Base-by-base conservation (phyloP, 805 yeast genomes). In the Lachancea sp. region DNA sequence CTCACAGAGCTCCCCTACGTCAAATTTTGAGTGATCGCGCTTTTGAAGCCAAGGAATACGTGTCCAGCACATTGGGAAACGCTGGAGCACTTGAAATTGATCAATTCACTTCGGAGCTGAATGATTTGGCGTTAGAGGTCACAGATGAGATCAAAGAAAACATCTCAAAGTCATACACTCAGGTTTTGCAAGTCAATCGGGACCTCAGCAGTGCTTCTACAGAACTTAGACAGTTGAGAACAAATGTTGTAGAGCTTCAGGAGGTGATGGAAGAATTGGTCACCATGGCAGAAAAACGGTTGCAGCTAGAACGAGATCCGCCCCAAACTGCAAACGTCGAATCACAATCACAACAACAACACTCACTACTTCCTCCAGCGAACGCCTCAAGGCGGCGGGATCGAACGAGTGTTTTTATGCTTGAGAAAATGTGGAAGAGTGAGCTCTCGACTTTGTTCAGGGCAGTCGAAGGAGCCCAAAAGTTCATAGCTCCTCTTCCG, bases 381-480 rank as follows among this genome's bases (percentile, higher is more conserved):
- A 46, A 49, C 11, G 44, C 53, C 11, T 49, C 50, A 9, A 46
- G 39, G 13, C 58, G 49, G 44, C 67, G 70, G 42, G 88, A 84
- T 59, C 70, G 95, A 36, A 78, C 82, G 49, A 80, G 89, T 44
- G 78, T 88, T 42, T 55, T 83, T 43, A 77, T 85, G 44, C 67
- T 89, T 42, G 91, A 86, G 60, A 81, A 81, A 55, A 77, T 85
- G 70, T 88, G 96, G 96, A 84, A 81, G 13, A 71, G 72, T 36
- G 88, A 85, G 57, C 68, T 89, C 57, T 77, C 75, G 44, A 73
- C 78, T 8, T 66, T 89, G 42, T 88, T 82, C 62, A 79, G 79
- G 53, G 87, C 84, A 50, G 95, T 90, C 13, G 96, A 90, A 51
- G 95, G 96, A n/a, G 89, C 95, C 1, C 90, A 85, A 54, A 85